Evolutionary conservation across 345 rosid genomes (phyloP), one percentile per base, ranked within the genome.

Genomic region (Eutrema japonicum): DNA sequence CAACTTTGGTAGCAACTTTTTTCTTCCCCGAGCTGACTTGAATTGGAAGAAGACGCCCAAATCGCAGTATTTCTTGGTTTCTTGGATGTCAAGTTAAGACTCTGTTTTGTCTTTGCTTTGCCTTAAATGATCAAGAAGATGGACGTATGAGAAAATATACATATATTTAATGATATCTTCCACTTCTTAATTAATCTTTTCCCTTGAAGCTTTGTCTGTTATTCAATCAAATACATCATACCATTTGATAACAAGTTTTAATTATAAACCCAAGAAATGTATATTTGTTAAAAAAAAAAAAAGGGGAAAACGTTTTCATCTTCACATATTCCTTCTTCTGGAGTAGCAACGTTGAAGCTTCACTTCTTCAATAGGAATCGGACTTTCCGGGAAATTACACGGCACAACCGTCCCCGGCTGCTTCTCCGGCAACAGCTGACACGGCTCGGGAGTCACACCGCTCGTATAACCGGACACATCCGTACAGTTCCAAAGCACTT

Each of bases 401-500:
- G 70, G 68, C 29, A 55, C 50, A 10, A 18, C n/a, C 46, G 36
- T 71, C 43, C 66, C 80, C 70, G 38, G 87, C 66, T 57, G 70
- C 84, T 72, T 82, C 61, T 83, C 79, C 4, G 82, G 72, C 78
- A 91, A 81, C 45, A 75, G 7, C 41, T 64, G 52, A 64, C 98
- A 91, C 1, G 97, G 87, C 54, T 18, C 58, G 2, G 96, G 97
- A 14, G 81, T 78, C 54, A 91, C 98, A 0, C 73, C 41, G 53
- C 90, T 91, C 0, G 92, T 75, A 55, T 81, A 71, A 62, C 96
- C 98, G 0, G 71, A 57, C 6, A 91, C 61, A 2, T 87, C 87
- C 0, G 86, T 86, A 82, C 98, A 94, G 61, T 94, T 89, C 98
- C 98, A 91, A 46, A 83, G 89, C 52, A 82, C 60, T 47, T 88